A percentile compares a stretch with the other conserved stretches of the same genome.
Conservation (phyloP, 495 filamentous ascomycete genomes). For the Penicillium steckii region DNA sequence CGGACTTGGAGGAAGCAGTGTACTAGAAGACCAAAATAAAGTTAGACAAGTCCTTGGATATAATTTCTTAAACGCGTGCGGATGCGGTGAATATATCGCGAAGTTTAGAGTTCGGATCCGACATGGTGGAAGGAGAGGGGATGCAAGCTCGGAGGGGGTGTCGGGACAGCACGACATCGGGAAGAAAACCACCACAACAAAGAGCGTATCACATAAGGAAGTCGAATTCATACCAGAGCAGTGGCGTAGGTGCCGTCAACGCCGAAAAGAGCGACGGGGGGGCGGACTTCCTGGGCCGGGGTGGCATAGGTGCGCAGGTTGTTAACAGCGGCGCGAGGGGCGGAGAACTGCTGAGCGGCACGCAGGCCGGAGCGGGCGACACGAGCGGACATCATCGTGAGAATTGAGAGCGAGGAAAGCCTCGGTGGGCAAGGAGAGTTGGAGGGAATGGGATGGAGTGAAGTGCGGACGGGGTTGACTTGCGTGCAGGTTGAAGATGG, state of each 20-base stretch:
- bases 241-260: constrained; percentile 97
- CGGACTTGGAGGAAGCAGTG: constrained; percentile 87
- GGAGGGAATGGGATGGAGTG: constrained; percentile 21
- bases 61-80: too few species aligned
- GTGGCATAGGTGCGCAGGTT: constrained; percentile 72
- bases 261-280: constrained; percentile 88
- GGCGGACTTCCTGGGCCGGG: constrained; percentile 68
- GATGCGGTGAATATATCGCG: too few species aligned
- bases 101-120: constrained; percentile 5
- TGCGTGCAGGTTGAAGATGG: constrained; percentile 33
- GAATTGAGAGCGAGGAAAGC: constrained; percentile 23
- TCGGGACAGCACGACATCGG: constrained; percentile 31
- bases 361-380: constrained; percentile 50
- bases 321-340: constrained; percentile 44
- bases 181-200: constrained; percentile 8
- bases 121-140: constrained; percentile 7
- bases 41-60: constrained; percentile 7
- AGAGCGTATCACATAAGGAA: constrained; percentile 1
- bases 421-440: constrained; percentile 23
- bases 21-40: constrained; percentile 57
- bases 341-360: constrained; percentile 49
- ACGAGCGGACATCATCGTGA: constrained; percentile 46
- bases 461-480: constrained; percentile 29
- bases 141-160: constrained; percentile 11
- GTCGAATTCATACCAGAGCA: constrained; percentile 72